These are phyloP conservation scores for Populus davidiana DNA, from an alignment of 345 rosid species.

Conservation along the genomic window DNA sequence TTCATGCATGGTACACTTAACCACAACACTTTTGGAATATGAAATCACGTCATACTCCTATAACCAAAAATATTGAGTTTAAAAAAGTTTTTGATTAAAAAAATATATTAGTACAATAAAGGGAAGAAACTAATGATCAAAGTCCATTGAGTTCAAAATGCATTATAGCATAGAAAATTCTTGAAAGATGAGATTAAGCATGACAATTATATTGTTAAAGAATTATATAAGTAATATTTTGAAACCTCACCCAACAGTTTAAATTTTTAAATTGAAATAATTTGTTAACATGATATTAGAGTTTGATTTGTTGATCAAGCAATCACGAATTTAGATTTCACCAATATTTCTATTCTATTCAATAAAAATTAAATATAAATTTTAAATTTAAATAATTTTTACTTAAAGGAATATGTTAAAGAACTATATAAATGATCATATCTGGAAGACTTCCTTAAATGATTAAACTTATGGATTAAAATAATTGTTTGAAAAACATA, in stretches of 20 bases:
- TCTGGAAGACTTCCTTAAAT: accelerated
- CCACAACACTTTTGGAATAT: background rate
- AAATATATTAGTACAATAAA: background rate
- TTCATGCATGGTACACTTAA: slow-evolving; percentile 22
- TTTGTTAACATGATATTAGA: too few species aligned
- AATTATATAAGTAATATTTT: too few species aligned
- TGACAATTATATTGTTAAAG: too few species aligned
- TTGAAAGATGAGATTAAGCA: background rate
- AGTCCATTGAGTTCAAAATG: background rate
- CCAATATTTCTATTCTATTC: too few species aligned
- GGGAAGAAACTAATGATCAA: background rate
- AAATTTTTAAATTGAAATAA: accelerated
- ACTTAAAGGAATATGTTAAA: too few species aligned
- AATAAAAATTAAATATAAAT: too few species aligned
- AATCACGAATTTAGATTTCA: too few species aligned
- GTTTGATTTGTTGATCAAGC: too few species aligned
- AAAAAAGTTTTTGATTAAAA: background rate
- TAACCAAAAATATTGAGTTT: background rate
- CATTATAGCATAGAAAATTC: background rate
- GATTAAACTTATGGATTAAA: too few species aligned
- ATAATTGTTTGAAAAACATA: too few species aligned
- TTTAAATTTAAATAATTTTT: too few species aligned
- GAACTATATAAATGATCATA: too few species aligned
- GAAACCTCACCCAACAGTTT: accelerated
- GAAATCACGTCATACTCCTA: slow-evolving; percentile 1